phyloP scores from a whole-genome alignment of 495 filamentous ascomycete genomes.

The Penicillium chermesinum region DNA sequence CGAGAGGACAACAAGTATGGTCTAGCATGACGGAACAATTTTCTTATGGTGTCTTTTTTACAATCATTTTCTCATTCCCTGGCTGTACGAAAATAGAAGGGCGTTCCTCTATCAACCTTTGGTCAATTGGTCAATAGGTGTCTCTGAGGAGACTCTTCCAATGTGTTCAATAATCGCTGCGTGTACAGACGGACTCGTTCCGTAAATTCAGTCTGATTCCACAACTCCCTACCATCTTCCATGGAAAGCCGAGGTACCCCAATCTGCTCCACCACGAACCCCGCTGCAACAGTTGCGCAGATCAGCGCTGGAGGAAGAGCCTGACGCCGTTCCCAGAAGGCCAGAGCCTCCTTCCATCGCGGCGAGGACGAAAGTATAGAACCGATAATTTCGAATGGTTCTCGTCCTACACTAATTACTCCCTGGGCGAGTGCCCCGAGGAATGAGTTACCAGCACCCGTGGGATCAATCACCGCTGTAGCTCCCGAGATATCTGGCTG shows the following conservation, averaged over 20 bases:
- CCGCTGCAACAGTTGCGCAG: conserved; percentile 79
- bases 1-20: conserved; percentile 17
- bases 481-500: conserved; percentile 27
- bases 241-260: conserved; percentile 64
- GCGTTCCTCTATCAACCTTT: conserved; percentile 35
- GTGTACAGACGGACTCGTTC: conserved; percentile 50
- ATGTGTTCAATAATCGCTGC: conserved; percentile 42
- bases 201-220: conserved; percentile 65
- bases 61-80: conserved; percentile 31
- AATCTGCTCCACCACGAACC: conserved; percentile 92
- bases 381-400: conserved; percentile 31
- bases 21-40: conserved; percentile 28
- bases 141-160: conserved; percentile 43
- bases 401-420: conserved; percentile 52
- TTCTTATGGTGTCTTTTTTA: conserved; percentile 32
- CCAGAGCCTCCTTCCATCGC: conserved; percentile 27
- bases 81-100: conserved; percentile 45
- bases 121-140: conserved; percentile 43
- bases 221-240: conserved; percentile 58
- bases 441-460: conserved; percentile 93
- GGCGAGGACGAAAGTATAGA: conserved; percentile 29
- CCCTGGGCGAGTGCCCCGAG: conserved; percentile 78
- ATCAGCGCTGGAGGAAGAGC: conserved; percentile 63
- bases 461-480: conserved; percentile 75
- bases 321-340: conserved; percentile 28